phyloP scores from a whole-genome alignment of 2,329 filamentous ascomycete genomes.

The Colletotrichum phormii region DNA sequence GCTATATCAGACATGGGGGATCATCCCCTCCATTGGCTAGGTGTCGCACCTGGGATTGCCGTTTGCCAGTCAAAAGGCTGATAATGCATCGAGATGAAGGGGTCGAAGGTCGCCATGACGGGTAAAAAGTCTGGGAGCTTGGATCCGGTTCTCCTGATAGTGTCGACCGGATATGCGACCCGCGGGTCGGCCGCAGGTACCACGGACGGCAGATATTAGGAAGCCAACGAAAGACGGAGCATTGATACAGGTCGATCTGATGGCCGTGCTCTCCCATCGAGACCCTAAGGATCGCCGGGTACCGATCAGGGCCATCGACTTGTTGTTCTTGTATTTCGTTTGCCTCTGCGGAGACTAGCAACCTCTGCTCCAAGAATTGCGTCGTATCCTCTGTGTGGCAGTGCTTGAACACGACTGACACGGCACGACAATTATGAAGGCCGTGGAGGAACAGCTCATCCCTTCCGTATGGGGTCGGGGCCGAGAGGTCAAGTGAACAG shows the following conservation, averaged over 20 bases:
- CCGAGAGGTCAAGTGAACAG: conserved; percentile 33
- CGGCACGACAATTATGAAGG: background rate
- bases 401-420: conserved; percentile 3
- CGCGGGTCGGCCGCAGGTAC: conserved; percentile 32
- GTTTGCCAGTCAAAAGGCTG: conserved; percentile 7
- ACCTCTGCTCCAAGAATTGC: conserved; percentile 1
- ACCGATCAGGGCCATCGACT: conserved; percentile 16
- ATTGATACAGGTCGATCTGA: conserved; percentile 11
- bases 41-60: conserved; percentile 1
- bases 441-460: conserved; percentile 19
- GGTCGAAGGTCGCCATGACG: background rate
- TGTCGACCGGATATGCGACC: conserved; percentile 14
- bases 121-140: background rate
- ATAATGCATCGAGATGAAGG: background rate
- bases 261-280: background rate
- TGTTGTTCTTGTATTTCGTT: conserved; percentile 21
- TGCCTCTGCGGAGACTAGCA: conserved; percentile 17
- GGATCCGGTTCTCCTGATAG: background rate
- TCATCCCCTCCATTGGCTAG: conserved; percentile 3
- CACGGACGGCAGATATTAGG: background rate
- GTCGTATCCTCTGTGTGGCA: conserved; percentile 24
- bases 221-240: background rate
- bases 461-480: conserved; percentile 20
- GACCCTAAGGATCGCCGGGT: conserved; percentile 27
- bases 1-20: conserved; percentile 14